Conservation (phyloP, 2,329 filamentous ascomycete genomes). For the Arachnomyces sp. region DNA sequence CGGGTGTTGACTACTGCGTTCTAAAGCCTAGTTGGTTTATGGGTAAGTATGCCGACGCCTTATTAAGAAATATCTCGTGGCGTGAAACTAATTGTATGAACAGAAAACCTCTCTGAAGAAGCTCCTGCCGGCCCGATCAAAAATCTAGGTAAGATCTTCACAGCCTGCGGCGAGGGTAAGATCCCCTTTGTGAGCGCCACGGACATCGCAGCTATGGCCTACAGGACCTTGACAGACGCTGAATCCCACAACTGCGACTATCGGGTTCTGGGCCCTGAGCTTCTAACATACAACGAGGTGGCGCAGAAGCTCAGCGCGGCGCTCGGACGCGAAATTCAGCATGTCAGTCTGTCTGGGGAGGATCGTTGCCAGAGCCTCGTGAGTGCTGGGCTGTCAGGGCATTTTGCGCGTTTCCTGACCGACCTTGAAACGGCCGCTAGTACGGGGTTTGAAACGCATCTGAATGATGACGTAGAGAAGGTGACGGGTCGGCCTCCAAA, state of each 20-base stretch:
- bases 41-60: conserved; percentile 18
- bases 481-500: conserved; percentile 28
- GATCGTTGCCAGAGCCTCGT: conserved; percentile 11
- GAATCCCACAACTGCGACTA: conserved; percentile 15
- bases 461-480: conserved; percentile 26
- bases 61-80: not conserved
- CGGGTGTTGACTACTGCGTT: conserved; percentile 36
- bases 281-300: conserved; percentile 31
- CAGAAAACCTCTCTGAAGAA: conserved; percentile 40
- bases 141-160: conserved; percentile 35
- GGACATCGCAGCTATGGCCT: conserved; percentile 14
- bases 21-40: conserved; percentile 46
- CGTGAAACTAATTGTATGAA: not conserved
- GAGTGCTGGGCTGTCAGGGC: conserved; percentile 22
- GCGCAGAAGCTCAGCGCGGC: conserved; percentile 27
- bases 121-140: conserved; percentile 27
- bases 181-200: conserved; percentile 10
- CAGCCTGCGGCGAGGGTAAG: conserved; percentile 33
- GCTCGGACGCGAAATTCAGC: conserved; percentile 26
- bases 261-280: conserved; percentile 30
- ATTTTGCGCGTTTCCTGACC: conserved; percentile 28
- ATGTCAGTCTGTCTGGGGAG: conserved; percentile 25
- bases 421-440: conserved; percentile 23
- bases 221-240: conserved; percentile 9
- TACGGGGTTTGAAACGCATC: conserved; percentile 29